Base-by-base conservation (phyloP, 1,284 basidiomycete species). In the Fomitiporia mediterranea region DNA sequence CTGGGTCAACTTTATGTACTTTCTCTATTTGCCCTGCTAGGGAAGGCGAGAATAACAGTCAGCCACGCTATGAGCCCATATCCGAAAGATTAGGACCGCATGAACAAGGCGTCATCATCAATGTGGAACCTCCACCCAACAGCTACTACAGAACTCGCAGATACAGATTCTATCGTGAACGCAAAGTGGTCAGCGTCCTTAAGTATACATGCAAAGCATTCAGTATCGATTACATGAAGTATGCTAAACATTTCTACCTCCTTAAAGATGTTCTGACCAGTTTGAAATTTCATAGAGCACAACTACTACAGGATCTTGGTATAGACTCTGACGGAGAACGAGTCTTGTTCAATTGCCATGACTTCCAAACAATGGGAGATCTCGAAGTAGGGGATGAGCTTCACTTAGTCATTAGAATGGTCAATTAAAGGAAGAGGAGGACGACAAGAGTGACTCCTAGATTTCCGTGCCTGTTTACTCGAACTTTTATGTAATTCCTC, bases 211-310 rank as follows among this genome's bases (percentile, higher is more conserved):
- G 42, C 17, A 58, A 58, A 35, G 47, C 40, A 11, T 54, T 58
- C 25, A 49, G 44, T 35, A 37, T 58, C 21, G 56, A 58, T 23
- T 54, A 54, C 28, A 34, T 38, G n/a, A 58, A 43, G 56, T 58
- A 17, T 21, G 56, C n/a, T 8, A 7, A 9, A 7, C 1, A 27
- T 39, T 32, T 30, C n/a, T 11, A 6, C 2, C 19, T 19, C 42
- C 53, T 37, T n/a, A 34, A 13, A 40, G 9, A 28, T 19, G 23
- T 44, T n/a, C n/a, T n/a, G n/a, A n/a, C 3, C 17, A 15, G 8
- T 30, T 30, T 27, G 23, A 27, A 23, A 25, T 7, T 21, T 15
- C 5, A 37, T 25, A 58, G 56, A 21, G 30, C 56, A 19, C 32
- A 32, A 9, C 52, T 58, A 17, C 35, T 27, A n/a, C 53, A 49